Conservation (phyloP, 2,329 filamentous ascomycete species). For the Phialemoniopsis sp. region DNA sequence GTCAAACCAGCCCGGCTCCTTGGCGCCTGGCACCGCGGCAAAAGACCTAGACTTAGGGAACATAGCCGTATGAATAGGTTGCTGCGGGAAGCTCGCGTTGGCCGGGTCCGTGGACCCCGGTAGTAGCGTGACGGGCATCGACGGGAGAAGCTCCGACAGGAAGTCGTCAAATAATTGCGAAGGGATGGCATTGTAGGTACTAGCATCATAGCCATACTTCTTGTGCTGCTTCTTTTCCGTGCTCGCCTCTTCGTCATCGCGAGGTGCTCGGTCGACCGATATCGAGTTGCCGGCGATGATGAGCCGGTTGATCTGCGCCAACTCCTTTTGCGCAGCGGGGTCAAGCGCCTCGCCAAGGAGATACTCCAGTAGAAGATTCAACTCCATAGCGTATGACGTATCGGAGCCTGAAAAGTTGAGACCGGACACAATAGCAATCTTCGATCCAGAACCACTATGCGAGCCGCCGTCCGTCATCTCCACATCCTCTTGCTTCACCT, state of each 20-base stretch:
- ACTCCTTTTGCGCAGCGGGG: conserved; percentile 50
- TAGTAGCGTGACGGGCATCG: conserved; percentile 82
- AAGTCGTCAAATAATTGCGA: conserved; percentile 82
- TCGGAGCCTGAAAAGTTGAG: conserved; percentile 76
- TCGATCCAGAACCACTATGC: conserved; percentile 38
- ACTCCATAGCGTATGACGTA: conserved; percentile 65
- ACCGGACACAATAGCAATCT: conserved; percentile 84
- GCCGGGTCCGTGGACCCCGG: conserved; percentile 83
- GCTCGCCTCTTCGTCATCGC: conserved; percentile 27
- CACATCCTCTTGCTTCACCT: no score
- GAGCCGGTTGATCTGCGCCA: conserved; percentile 72
- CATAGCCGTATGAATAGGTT: conserved; percentile 89
- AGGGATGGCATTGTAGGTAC: conserved; percentile 81
- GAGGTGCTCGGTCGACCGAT: conserved; percentile 27
- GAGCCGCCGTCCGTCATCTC: no score
- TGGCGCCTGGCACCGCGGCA: conserved; percentile 38
- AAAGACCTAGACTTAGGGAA: conserved; percentile 75
- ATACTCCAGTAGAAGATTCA: conserved; percentile 80
- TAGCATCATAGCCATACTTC: conserved; percentile 93
- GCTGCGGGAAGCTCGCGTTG: conserved; percentile 85
- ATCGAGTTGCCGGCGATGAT: conserved; percentile 93
- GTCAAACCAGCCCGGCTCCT: conserved; percentile 73
- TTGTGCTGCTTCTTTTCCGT: conserved; percentile 52
- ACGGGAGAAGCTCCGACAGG: conserved; percentile 74
- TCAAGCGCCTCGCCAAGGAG: conserved; percentile 77